Evolutionary conservation across 108 stramenopile genomes (phyloP).

Genomic region (Nitzschia inconspicua): DNA sequence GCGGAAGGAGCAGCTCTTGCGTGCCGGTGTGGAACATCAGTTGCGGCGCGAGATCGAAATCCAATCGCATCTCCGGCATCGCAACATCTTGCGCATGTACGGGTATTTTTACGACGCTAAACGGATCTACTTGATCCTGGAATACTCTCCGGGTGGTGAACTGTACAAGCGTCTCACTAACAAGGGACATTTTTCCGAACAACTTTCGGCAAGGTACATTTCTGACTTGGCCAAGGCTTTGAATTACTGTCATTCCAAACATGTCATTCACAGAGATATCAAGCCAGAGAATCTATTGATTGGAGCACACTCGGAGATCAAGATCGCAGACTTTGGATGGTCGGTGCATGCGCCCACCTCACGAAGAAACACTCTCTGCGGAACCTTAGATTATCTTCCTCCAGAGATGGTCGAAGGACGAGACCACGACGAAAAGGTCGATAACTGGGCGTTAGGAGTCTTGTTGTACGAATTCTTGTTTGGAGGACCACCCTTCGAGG

Average conservation of each 20-base stretch:
- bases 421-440: constrained; percentile 87
- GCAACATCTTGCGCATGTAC: constrained; percentile 96
- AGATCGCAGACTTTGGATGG: constrained; percentile 99
- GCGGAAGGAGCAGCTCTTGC: constrained; percentile 93
- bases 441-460: constrained; percentile 94
- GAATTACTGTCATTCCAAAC: constrained; percentile 92
- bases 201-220: constrained; percentile 83
- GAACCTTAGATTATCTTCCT: constrained; percentile 97
- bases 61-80: constrained; percentile 93
- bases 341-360: constrained; percentile 95
- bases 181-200: constrained; percentile 84
- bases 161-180: constrained; percentile 90
- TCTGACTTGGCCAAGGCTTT: constrained; percentile 87
- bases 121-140: constrained; percentile 97
- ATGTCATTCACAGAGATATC: constrained; percentile 98
- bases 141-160: constrained; percentile 95
- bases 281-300: constrained; percentile 98
- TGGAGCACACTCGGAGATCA: constrained; percentile 90
- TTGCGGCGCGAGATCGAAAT: constrained; percentile 99
- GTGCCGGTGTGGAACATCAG: constrained; percentile 96
- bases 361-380: constrained; percentile 94
- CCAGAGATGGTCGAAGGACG: constrained; percentile 98
- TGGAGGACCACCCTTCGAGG: constrained; percentile 95
- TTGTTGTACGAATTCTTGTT: constrained; percentile 95
- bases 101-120: constrained; percentile 98